A percentile compares a stretch with the other conserved stretches of the same genome.
phyloP scores from a whole-genome alignment of 2,329 filamentous ascomycete genomes.

The Rhynchosporium secalis region DNA sequence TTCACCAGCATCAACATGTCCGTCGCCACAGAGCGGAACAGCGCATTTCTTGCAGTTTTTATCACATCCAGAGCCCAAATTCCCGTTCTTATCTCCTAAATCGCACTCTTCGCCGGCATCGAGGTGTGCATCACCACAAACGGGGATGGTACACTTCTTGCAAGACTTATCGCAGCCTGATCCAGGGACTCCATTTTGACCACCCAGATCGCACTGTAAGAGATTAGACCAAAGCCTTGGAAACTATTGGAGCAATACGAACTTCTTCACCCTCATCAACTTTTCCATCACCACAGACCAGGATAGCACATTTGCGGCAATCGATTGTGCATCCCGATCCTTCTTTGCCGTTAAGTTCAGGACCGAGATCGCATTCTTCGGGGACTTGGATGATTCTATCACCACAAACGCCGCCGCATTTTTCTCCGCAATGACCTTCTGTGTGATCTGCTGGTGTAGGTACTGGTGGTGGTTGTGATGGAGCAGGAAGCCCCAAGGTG shows the following conservation, averaged over 20 bases:
- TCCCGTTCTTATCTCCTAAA: too few relatives aligned
- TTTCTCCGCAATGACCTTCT: constrained; percentile 11
- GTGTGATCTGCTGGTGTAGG: background rate
- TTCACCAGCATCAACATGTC: background rate
- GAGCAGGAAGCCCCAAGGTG: background rate
- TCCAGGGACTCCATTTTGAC: constrained; percentile 2
- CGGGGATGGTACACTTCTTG: constrained; percentile 4
- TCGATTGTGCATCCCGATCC: constrained; percentile 13
- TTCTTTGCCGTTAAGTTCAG: constrained; percentile 13
- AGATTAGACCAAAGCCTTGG: background rate
- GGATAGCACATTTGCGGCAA: constrained; percentile 5
- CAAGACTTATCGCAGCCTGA: constrained; percentile 12
- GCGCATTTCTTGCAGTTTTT: too few relatives aligned
- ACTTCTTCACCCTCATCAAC: constrained; percentile 10
- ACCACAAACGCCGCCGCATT: constrained; percentile 17
- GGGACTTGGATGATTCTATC: constrained; percentile 13
- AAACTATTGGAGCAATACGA: too few relatives aligned
- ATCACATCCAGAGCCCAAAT: too few relatives aligned
- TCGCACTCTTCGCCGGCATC: background rate
- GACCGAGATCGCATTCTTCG: constrained; percentile 17
- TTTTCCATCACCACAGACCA: constrained; percentile 11
- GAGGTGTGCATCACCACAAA: background rate
- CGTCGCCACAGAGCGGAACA: too few relatives aligned
- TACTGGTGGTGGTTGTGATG: background rate
- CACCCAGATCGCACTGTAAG: background rate